A percentile compares a stretch with the other conserved stretches of the same genome.
These are phyloP conservation scores for Phytopythium delawarense DNA, from an alignment of 352 stramenopile genomes.

Conservation along the genomic window DNA sequence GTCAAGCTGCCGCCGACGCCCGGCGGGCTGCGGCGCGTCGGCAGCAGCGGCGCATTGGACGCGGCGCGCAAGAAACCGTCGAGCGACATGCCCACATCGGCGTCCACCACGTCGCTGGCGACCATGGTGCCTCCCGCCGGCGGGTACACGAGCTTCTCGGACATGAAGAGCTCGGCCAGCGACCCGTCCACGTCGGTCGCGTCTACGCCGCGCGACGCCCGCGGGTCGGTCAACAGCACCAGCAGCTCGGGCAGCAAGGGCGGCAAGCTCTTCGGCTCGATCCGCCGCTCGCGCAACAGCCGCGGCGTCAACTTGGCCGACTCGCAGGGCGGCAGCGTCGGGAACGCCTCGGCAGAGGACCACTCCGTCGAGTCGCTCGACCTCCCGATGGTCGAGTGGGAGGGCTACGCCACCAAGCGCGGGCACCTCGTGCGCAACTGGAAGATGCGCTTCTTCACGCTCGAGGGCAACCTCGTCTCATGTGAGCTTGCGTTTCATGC, in stretches of 20 bases:
- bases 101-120: slow-evolving; percentile 54
- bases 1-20: not conserved
- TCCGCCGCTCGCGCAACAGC: slow-evolving; percentile 41
- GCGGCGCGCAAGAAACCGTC: slow-evolving; percentile 23
- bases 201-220: slow-evolving; percentile 7
- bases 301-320: slow-evolving; percentile 18
- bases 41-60: slow-evolving; percentile 62
- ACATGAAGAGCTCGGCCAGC: slow-evolving; percentile 2
- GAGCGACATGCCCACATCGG: slow-evolving; percentile 35
- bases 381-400: slow-evolving; percentile 85
- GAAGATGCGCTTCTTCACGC: slow-evolving; percentile 86
- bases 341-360: slow-evolving; percentile 28
- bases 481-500: slow-evolving; percentile 33
- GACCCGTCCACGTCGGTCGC: slow-evolving; percentile 2
- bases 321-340: slow-evolving; percentile 10
- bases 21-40: slow-evolving; percentile 53
- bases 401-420: slow-evolving; percentile 89
- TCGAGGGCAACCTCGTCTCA: slow-evolving; percentile 83
- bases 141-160: slow-evolving; percentile 11
- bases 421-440: slow-evolving; percentile 86
- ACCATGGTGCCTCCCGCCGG: slow-evolving; percentile 24
- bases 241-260: slow-evolving; percentile 41
- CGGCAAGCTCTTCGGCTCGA: slow-evolving; percentile 55
- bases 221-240: slow-evolving; percentile 27
- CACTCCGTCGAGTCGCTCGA: slow-evolving; percentile 75